Evolutionary conservation across 805 yeast species (phyloP).

Genomic region (Kuraishia hungarica): DNA sequence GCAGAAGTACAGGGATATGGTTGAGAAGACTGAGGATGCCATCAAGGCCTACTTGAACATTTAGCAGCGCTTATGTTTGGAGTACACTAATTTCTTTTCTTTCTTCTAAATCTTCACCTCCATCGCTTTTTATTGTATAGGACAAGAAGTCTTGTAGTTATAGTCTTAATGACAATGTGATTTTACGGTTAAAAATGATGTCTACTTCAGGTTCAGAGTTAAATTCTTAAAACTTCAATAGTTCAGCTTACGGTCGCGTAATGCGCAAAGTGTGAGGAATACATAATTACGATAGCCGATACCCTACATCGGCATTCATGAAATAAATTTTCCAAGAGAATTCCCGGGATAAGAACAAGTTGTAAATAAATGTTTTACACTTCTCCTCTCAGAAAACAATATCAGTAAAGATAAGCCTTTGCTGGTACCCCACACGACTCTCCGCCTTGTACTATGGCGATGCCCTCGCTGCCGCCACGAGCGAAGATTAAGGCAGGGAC

Average conservation of each 20-base stretch:
- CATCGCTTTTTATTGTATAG: neutral
- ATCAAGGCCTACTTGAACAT: slow-evolving; percentile 19
- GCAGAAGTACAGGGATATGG: slow-evolving; percentile 62
- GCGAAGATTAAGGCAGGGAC: neutral
- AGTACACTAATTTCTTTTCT: neutral
- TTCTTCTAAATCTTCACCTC: neutral
- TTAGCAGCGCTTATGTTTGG: slow-evolving; percentile 3
- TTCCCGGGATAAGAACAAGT: too few species aligned
- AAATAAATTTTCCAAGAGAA: too few species aligned
- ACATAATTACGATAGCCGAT: too few species aligned
- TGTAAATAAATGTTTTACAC: too few species aligned
- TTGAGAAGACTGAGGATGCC: slow-evolving; percentile 38
- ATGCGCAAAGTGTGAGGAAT: too few species aligned
- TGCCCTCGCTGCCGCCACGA: neutral
- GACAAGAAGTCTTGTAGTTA: neutral
- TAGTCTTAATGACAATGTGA: neutral
- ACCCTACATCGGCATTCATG: too few species aligned
- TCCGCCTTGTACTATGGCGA: neutral
- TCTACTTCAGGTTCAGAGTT: too few species aligned
- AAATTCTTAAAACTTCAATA: too few species aligned
- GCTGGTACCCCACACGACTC: too few species aligned
- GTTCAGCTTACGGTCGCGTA: too few species aligned
- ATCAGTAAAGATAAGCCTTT: too few species aligned
- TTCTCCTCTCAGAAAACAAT: too few species aligned
- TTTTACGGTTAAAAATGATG: neutral